Conservation (phyloP, 2,329 filamentous ascomycete species). For the Aspergillus piperis region DNA sequence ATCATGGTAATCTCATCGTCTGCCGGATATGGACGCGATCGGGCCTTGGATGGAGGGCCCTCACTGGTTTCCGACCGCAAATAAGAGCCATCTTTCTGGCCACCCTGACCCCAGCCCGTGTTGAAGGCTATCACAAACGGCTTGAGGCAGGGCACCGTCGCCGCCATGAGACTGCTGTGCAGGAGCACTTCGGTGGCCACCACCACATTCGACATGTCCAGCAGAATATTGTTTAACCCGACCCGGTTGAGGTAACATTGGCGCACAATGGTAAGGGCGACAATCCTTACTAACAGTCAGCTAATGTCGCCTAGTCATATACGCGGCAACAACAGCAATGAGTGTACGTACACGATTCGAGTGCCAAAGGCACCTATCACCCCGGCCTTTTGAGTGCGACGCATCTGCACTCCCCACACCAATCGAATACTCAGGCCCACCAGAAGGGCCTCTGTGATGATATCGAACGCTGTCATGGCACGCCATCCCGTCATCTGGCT, state of each 20-base stretch:
- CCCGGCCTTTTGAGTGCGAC: conserved; percentile 15
- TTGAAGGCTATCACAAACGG: conserved; percentile 46
- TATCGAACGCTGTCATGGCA: conserved; percentile 42
- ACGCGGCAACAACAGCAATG: background rate
- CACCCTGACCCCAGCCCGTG: conserved; percentile 36
- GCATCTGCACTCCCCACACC: conserved; percentile 28
- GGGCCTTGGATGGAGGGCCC: background rate
- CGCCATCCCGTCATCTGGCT: conserved; percentile 37
- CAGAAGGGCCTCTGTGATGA: conserved; percentile 28
- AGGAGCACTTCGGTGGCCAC: conserved; percentile 43
- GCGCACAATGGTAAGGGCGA: conserved; percentile 37
- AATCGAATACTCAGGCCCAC: conserved; percentile 25
- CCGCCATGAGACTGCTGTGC: conserved; percentile 44
- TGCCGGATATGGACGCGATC: background rate
- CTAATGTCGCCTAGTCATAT: too few relatives aligned
- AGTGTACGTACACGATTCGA: conserved; percentile 9
- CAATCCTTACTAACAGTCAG: conserved; percentile 2
- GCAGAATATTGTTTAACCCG: conserved; percentile 28
- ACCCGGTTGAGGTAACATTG: conserved; percentile 35
- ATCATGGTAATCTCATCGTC: background rate
- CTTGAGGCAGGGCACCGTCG: conserved; percentile 46
- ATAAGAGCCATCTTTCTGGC: conserved; percentile 3
- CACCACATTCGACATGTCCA: conserved; percentile 34
- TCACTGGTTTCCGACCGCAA: background rate
- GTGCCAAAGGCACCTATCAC: conserved; percentile 23